Conservation (phyloP, 2,329 filamentous ascomycete species). For the Magnaporthiopsis rhizophila region DNA sequence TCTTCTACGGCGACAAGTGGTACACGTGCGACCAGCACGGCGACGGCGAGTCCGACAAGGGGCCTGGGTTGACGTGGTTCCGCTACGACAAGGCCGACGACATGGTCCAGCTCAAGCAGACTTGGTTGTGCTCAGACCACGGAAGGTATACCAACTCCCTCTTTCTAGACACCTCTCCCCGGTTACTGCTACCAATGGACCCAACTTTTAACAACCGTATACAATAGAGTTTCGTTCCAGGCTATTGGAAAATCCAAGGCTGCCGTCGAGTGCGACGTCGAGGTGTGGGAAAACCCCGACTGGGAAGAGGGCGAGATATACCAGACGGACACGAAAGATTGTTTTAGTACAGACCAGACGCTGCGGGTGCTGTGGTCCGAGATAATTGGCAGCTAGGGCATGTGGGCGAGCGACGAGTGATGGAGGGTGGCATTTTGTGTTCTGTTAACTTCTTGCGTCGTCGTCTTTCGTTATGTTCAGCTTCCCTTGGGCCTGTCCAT, state of each 20-base stretch:
- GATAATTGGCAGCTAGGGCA: neutral
- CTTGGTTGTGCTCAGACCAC: constrained; percentile 3
- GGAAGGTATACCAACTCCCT: neutral
- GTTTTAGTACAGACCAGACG: neutral
- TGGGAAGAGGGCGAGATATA: constrained; percentile 4
- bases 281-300: constrained; percentile 5
- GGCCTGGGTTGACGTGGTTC: constrained; percentile 1
- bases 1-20: constrained; percentile 7
- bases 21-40: constrained; percentile 7
- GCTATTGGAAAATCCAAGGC: neutral
- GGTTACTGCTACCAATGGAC: neutral
- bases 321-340: neutral
- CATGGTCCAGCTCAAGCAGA: constrained; percentile 6
- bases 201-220: neutral
- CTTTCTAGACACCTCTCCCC: neutral
- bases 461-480: too few species aligned
- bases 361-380: constrained; percentile 1
- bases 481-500: too few species aligned
- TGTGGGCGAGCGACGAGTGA: too few species aligned
- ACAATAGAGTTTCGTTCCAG: neutral
- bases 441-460: too few species aligned
- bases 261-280: neutral
- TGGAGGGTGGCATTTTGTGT: too few species aligned
- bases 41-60: neutral
- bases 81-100: constrained; percentile 2